Conservation (phyloP, 352 stramenopile species). For the Blastocystis sp. region DNA sequence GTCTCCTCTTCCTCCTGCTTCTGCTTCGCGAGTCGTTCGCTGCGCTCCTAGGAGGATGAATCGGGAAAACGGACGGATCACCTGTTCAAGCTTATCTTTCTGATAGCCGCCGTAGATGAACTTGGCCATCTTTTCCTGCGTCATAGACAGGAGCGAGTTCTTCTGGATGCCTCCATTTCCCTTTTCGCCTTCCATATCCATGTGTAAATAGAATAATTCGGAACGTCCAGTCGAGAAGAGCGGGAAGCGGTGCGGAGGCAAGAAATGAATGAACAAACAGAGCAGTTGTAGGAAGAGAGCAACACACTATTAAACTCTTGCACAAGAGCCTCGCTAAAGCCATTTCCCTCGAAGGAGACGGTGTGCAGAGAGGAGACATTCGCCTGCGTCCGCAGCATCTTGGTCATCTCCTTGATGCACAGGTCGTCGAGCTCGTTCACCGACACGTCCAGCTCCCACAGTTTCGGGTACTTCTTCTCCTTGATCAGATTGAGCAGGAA, state of each 20-base stretch:
- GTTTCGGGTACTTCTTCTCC: conserved; percentile 34
- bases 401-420: background rate
- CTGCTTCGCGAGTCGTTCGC: conserved; percentile 39
- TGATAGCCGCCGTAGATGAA: conserved; percentile 66
- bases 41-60: conserved; percentile 1
- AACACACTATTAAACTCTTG: conserved; percentile 50
- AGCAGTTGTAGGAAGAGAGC: background rate
- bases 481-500: conserved; percentile 48
- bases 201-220: background rate
- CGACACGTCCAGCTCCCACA: conserved; percentile 55
- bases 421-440: conserved; percentile 50
- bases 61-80: background rate
- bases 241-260: background rate
- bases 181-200: background rate
- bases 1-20: conserved; percentile 52
- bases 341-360: conserved; percentile 47
- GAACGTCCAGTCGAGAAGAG: background rate
- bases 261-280: conserved; percentile 52
- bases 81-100: conserved; percentile 10
- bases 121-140: conserved; percentile 63
- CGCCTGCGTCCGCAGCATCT: background rate
- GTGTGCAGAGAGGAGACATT: conserved; percentile 5
- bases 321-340: conserved; percentile 29
- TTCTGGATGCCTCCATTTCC: conserved; percentile 15
- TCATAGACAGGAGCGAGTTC: conserved; percentile 54